A percentile compares a stretch with the other conserved stretches of the same genome.
Evolutionary conservation across 495 filamentous ascomycete genomes (phyloP).

Genomic region (Articulospora tetracladia): DNA sequence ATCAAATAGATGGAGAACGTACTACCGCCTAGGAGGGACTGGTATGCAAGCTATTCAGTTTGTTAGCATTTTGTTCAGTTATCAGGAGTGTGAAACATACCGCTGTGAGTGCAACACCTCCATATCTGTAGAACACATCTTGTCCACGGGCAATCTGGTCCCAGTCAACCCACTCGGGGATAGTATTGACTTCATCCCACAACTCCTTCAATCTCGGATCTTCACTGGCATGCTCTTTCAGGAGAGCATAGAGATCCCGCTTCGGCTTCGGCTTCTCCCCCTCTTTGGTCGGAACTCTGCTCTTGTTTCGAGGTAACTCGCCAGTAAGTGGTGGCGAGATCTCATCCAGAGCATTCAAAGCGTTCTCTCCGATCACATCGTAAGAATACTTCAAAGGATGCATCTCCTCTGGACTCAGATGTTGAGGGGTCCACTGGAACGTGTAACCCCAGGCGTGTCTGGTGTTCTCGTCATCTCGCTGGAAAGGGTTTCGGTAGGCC

Average conservation of each 20-base stretch:
- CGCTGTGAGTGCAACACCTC: conserved; percentile 54
- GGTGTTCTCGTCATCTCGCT: conserved; percentile 22
- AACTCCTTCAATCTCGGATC: conserved; percentile 56
- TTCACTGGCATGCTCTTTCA: conserved; percentile 51
- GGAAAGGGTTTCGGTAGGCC: conserved; percentile 36
- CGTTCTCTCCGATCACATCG: conserved; percentile 64
- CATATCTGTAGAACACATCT: conserved; percentile 70
- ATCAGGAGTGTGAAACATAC: conserved; percentile 18
- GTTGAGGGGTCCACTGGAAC: conserved; percentile 66
- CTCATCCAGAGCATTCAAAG: conserved; percentile 53
- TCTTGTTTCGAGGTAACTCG: conserved; percentile 15
- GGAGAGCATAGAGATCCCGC: conserved; percentile 58
- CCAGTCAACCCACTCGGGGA: conserved; percentile 83
- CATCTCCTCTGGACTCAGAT: conserved; percentile 59
- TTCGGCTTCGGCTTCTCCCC: conserved; percentile 20
- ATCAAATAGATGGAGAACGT: too few relatives aligned
- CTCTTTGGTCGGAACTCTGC: conserved; percentile 8
- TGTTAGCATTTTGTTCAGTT: not conserved
- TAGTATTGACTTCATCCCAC: conserved; percentile 64
- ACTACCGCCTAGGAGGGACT: conserved; percentile 59
- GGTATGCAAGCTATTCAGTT: conserved; percentile 49
- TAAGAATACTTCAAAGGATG: conserved; percentile 58
- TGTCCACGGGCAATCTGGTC: conserved; percentile 69
- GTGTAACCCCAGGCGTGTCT: conserved; percentile 57
- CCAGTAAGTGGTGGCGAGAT: conserved; percentile 40